A percentile compares a stretch with the other conserved stretches of the same genome.
Conservation (phyloP, 805 yeast species). For the Yarrowia hollandica region DNA sequence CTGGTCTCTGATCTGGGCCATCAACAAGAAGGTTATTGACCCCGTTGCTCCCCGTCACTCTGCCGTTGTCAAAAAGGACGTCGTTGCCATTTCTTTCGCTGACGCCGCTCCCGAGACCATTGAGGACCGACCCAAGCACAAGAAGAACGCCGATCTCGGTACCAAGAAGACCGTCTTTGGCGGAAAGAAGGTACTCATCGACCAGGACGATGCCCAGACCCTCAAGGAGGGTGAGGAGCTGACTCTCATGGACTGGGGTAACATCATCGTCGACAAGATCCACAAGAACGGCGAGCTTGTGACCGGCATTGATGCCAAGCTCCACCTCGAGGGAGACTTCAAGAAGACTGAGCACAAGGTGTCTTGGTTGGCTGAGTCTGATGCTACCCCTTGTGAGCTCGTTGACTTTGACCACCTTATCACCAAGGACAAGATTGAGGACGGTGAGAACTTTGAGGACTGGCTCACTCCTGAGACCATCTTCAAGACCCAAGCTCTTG, state of each 20-base stretch:
- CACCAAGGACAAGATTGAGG: slow-evolving; percentile 92
- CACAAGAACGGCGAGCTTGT: slow-evolving; percentile 57
- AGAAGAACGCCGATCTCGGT: slow-evolving; percentile 92
- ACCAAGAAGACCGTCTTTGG: slow-evolving; percentile 67
- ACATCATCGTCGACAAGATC: slow-evolving; percentile 73
- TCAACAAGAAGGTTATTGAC: slow-evolving; percentile 94
- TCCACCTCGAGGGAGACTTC: slow-evolving; percentile 95
- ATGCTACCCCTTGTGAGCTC: slow-evolving; percentile 69
- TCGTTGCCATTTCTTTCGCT: slow-evolving; percentile 65
- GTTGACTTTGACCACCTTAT: slow-evolving; percentile 93
- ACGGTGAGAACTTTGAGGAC: slow-evolving; percentile 89
- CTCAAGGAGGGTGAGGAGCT: slow-evolving; percentile 83
- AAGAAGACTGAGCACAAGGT: slow-evolving; percentile 91
- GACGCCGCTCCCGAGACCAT: slow-evolving; percentile 59
- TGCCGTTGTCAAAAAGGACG: slow-evolving; percentile 64
- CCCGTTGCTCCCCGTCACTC: slow-evolving; percentile 96
- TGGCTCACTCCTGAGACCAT: slow-evolving; percentile 85
- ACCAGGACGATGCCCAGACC: slow-evolving; percentile 80
- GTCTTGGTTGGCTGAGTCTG: slow-evolving; percentile 92
- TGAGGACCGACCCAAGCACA: slow-evolving; percentile 88
- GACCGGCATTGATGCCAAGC: slow-evolving; percentile 66
- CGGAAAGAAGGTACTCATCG: slow-evolving; percentile 65
- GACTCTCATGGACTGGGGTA: slow-evolving; percentile 99
- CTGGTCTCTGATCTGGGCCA: slow-evolving; percentile 97
- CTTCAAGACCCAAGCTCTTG: slow-evolving; percentile 74